These are phyloP conservation scores for Cryptococcus sp. DNA, from an alignment of 1,284 basidiomycete genomes.

Conservation along the genomic window DNA sequence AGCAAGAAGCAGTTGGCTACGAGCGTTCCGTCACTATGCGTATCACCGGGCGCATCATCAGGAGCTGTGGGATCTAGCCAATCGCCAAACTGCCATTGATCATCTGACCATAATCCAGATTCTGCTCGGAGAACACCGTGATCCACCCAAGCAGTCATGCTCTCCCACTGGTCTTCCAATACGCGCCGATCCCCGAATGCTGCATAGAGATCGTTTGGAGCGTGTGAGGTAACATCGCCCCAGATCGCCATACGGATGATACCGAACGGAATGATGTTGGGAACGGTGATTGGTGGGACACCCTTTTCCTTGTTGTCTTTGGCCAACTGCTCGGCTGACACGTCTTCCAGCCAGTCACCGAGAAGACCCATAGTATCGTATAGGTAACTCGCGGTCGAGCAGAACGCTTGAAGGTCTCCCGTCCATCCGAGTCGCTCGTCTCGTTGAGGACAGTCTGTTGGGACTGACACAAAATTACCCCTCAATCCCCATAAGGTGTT, in stretches of 20 bases:
- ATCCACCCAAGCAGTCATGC: conserved; percentile 31
- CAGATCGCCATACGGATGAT: conserved; percentile 15
- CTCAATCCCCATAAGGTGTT: conserved; percentile 27
- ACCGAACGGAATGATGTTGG: conserved; percentile 16
- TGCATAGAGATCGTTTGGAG: conserved; percentile 22
- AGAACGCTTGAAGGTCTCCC: conserved; percentile 26
- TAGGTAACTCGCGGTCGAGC: conserved; percentile 26
- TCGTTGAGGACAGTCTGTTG: conserved; percentile 37
- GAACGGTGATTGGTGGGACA: conserved; percentile 25
- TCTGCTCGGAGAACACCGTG: conserved; percentile 18
- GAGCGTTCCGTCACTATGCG: conserved; percentile 18
- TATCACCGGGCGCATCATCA: conserved; percentile 21
- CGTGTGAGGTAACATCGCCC: conserved; percentile 29
- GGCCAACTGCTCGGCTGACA: conserved; percentile 23
- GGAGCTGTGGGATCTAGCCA: conserved; percentile 22
- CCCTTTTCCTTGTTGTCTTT: conserved; percentile 16
- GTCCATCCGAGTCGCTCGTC: conserved; percentile 34
- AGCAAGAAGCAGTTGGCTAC: conserved; percentile 28
- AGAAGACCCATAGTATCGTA: conserved; percentile 28
- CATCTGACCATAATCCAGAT: conserved; percentile 17
- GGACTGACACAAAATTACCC: conserved; percentile 30
- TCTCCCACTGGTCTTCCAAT: conserved; percentile 21
- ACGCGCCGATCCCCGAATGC: conserved; percentile 21
- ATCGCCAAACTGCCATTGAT: conserved; percentile 26
- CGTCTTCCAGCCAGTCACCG: conserved; percentile 29